phyloP scores from a whole-genome alignment of 805 yeast species.

The baker's yeast (Saccharomyces cerevisiae) region DNA sequence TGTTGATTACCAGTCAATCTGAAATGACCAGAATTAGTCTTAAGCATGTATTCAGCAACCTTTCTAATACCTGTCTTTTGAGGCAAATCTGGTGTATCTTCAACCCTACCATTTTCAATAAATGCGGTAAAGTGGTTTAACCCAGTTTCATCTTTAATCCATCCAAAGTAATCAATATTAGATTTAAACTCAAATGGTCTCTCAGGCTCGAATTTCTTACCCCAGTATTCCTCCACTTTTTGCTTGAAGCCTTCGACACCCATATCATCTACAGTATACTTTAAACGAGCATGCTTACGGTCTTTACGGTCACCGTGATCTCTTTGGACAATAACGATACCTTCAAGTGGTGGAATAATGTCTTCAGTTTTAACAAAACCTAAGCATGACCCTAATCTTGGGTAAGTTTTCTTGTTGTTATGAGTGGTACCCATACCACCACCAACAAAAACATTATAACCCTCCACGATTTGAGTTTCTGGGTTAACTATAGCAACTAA shows the following conservation, averaged over 20 bases:
- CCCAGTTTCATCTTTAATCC: slow-evolving; percentile 82
- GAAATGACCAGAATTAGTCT: slow-evolving; percentile 67
- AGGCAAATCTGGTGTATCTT: slow-evolving; percentile 81
- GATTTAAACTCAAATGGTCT: slow-evolving; percentile 71
- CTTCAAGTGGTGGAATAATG: slow-evolving; percentile 74
- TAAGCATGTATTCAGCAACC: slow-evolving; percentile 61
- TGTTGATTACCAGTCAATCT: slow-evolving; percentile 96
- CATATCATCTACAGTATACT: slow-evolving; percentile 91
- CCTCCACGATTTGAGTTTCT: slow-evolving; percentile 50
- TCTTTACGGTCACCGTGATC: slow-evolving; percentile 91
- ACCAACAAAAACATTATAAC: slow-evolving; percentile 86
- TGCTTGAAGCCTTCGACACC: slow-evolving; percentile 76
- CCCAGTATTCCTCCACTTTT: slow-evolving; percentile 79
- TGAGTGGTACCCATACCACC: slow-evolving; percentile 99
- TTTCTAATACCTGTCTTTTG: slow-evolving; percentile 80
- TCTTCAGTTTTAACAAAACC: slow-evolving; percentile 68
- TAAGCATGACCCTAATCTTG: slow-evolving; percentile 82
- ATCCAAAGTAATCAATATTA: slow-evolving; percentile 86
- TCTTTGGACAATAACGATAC: slow-evolving; percentile 87
- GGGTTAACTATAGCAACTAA: slow-evolving; percentile 75
- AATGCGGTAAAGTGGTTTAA: slow-evolving; percentile 86
- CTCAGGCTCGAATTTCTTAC: slow-evolving; percentile 62
- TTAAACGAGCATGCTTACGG: slow-evolving; percentile 95
- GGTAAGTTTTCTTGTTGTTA: slow-evolving; percentile 92
- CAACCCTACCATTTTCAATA: slow-evolving; percentile 94